These are phyloP conservation scores for Vanderwaltozyma verrucispora DNA, from an alignment of 805 yeast species.

Conservation along the genomic window DNA sequence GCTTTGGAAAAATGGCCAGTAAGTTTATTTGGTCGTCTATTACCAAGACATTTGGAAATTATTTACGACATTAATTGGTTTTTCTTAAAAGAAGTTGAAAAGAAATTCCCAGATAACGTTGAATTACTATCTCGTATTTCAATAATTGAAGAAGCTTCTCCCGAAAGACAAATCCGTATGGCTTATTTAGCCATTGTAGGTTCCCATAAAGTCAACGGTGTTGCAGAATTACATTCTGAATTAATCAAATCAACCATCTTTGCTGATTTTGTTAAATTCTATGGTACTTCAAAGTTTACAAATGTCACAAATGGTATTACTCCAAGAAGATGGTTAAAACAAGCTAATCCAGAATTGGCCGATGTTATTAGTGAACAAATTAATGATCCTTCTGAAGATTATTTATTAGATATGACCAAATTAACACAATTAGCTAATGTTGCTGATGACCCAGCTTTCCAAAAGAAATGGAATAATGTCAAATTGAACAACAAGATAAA, in stretches of 20 bases:
- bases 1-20: constrained; percentile 96
- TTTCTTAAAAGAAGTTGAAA: constrained; percentile 69
- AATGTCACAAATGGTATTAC: constrained; percentile 94
- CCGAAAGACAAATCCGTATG: constrained; percentile 81
- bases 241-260: constrained; percentile 81
- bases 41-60: constrained; percentile 88
- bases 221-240: constrained; percentile 90
- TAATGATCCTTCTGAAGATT: constrained; percentile 49
- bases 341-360: constrained; percentile 79
- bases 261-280: constrained; percentile 77
- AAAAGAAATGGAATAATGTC: constrained; percentile 56
- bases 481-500: constrained; percentile 60
- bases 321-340: constrained; percentile 92
- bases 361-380: constrained; percentile 62
- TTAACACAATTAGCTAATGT: constrained; percentile 58
- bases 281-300: constrained; percentile 74
- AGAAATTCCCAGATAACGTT: constrained; percentile 64
- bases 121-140: constrained; percentile 60
- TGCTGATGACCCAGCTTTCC: constrained; percentile 60
- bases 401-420: constrained; percentile 53
- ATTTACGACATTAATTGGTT: constrained; percentile 74
- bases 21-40: constrained; percentile 60
- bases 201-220: constrained; percentile 90
- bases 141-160: constrained; percentile 64
- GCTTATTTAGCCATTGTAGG: constrained; percentile 87